Percentiles rank a stretch among this genome's conserved stretches.
Conservation (phyloP, 2,329 filamentous ascomycete species). For the Teratosphaeria zuluensis region DNA sequence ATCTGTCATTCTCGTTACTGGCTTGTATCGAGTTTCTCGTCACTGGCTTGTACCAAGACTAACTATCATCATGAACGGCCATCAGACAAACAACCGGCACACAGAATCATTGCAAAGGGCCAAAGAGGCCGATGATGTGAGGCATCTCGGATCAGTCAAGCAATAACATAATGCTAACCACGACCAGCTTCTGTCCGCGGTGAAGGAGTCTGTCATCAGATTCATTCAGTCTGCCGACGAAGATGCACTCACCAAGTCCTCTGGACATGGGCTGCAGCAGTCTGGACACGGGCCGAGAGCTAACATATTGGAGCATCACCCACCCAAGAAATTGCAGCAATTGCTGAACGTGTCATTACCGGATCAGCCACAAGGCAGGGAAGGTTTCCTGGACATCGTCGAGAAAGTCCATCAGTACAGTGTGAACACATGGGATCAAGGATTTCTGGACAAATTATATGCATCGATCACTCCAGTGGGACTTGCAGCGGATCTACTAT, state of each 20-base stretch:
- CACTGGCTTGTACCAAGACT: not conserved
- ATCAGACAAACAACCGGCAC: not conserved
- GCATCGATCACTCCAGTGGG: slow-evolving; percentile 82
- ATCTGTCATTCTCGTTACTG: not conserved
- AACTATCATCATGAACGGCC: not conserved
- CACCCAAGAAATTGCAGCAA: slow-evolving; percentile 33
- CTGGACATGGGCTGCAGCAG: slow-evolving; percentile 50
- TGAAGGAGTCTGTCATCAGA: slow-evolving; percentile 58
- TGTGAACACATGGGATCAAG: slow-evolving; percentile 98
- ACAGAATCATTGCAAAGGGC: slow-evolving; percentile 18
- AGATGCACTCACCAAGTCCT: slow-evolving; percentile 44
- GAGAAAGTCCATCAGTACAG: slow-evolving; percentile 68
- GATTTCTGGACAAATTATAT: slow-evolving; percentile 93
- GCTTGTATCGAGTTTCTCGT: not conserved
- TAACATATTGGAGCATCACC: slow-evolving; percentile 33
- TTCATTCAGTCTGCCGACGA: slow-evolving; percentile 64
- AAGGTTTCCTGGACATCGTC: slow-evolving; percentile 42
- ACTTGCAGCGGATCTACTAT: slow-evolving; percentile 71
- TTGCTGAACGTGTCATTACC: slow-evolving; percentile 32
- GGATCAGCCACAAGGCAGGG: slow-evolving; percentile 29
- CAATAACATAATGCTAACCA: not conserved
- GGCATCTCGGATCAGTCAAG: not conserved
- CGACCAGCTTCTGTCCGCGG: slow-evolving; percentile 54
- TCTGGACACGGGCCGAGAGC: slow-evolving; percentile 38
- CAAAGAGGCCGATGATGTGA: slow-evolving; percentile 28